These are phyloP conservation scores for Tuber calosporum DNA, from an alignment of 495 filamentous ascomycete genomes.

Conservation along the genomic window DNA sequence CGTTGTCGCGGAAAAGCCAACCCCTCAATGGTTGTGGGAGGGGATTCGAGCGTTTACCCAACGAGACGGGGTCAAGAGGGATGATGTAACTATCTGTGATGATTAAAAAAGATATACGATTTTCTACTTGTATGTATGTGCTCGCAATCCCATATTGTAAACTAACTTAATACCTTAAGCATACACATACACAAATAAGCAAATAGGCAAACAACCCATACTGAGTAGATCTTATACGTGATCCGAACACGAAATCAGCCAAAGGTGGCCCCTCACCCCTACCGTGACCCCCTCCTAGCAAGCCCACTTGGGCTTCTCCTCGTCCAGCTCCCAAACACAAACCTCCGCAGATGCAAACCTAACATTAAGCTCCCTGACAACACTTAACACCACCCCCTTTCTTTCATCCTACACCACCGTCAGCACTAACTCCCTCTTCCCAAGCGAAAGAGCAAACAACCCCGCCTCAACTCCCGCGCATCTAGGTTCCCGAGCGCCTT, in stretches of 20 bases:
- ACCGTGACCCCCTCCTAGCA: constrained; percentile 16
- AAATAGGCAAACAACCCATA: not conserved
- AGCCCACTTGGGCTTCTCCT: constrained; percentile 7
- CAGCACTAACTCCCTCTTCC: constrained; percentile 25
- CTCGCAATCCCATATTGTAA: not conserved
- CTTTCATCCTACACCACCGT: constrained; percentile 24
- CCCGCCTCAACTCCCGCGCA: not conserved
- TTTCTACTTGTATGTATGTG: not conserved
- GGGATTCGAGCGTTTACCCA: constrained; percentile 56
- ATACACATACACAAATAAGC: not conserved
- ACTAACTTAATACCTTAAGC: not conserved
- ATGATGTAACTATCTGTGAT: not conserved
- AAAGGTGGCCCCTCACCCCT: constrained; percentile 12
- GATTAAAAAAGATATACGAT: not conserved
- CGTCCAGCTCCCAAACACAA: constrained; percentile 2
- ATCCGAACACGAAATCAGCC: not conserved
- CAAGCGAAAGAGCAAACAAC: too few relatives aligned
- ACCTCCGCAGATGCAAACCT: constrained; percentile 19
- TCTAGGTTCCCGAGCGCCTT: constrained; percentile 8
- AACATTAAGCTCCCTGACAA: constrained; percentile 16
- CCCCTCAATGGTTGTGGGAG: constrained; percentile 69
- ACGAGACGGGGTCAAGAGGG: constrained; percentile 4
- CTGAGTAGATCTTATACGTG: not conserved
- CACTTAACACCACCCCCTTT: not conserved
- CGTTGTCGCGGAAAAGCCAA: constrained; percentile 74